These are phyloP conservation scores for Aegilops speltoides DNA, from an alignment of 176 grass and related monocot species.

Conservation along the genomic window DNA sequence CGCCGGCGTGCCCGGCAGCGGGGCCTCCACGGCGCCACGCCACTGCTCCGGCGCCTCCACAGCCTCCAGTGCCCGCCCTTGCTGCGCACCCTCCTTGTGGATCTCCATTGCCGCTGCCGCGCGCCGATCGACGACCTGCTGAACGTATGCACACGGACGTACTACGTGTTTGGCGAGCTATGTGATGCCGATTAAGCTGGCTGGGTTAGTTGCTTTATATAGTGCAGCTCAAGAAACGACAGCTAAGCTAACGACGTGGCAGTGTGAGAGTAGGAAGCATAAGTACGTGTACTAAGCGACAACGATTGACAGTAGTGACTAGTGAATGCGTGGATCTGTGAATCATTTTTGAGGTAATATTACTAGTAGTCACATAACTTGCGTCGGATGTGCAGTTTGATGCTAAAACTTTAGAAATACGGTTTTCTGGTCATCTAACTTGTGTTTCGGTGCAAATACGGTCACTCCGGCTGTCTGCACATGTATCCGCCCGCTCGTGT, in stretches of 20 bases:
- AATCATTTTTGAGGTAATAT: too few relatives aligned
- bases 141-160: not conserved
- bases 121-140: not conserved
- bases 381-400: too few relatives aligned
- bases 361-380: too few relatives aligned
- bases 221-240: not conserved
- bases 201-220: not conserved
- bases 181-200: not conserved
- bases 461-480: too few relatives aligned
- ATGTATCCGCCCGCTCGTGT: too few relatives aligned
- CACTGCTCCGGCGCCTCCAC: conserved; percentile 36
- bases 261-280: not conserved
- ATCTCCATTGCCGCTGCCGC: conserved; percentile 17
- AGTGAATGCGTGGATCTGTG: not conserved
- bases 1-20: conserved; percentile 30
- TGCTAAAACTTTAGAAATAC: too few relatives aligned
- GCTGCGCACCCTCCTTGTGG: not conserved
- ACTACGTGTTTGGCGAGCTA: not conserved
- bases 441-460: too few relatives aligned
- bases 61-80: not conserved
- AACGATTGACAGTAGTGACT: not conserved
- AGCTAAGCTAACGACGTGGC: not conserved
- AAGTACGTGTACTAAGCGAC: not conserved
- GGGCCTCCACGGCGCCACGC: conserved; percentile 37
- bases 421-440: too few relatives aligned